Conservation (phyloP, 1,139 yeast species). For the Taiozyma sp. region DNA sequence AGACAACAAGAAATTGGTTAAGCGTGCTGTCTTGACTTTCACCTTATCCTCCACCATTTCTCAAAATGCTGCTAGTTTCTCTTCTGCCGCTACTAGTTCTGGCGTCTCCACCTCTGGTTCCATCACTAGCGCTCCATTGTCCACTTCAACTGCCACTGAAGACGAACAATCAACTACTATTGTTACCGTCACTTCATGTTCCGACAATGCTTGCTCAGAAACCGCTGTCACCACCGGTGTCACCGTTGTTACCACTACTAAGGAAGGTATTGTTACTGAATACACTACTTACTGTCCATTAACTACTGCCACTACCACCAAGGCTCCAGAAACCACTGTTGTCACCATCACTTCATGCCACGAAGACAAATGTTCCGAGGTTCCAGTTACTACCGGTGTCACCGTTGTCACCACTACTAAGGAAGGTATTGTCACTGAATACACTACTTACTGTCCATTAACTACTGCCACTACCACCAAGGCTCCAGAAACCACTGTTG, state of each 20-base stretch:
- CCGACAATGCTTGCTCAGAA: slow-evolving; percentile 16
- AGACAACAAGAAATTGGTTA: slow-evolving; percentile 18
- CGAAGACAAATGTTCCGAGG: slow-evolving; percentile 27
- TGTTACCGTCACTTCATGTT: slow-evolving; percentile 22
- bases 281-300: slow-evolving; percentile 34
- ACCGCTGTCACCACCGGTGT: slow-evolving; percentile 21
- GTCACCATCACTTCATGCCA: slow-evolving; percentile 25
- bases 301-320: slow-evolving; percentile 11
- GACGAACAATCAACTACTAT: slow-evolving; percentile 16
- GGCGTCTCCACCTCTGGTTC: slow-evolving; percentile 8
- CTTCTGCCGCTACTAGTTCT: slow-evolving; percentile 1
- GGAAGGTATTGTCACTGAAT: slow-evolving; percentile 25
- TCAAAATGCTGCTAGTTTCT: slow-evolving; percentile 5
- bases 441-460: slow-evolving; percentile 7
- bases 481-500: slow-evolving; percentile 2
- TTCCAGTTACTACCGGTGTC: background rate
- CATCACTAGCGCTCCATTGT: slow-evolving; percentile 4
- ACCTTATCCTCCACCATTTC: slow-evolving; percentile 10
- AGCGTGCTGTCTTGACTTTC: slow-evolving; percentile 14
- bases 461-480: slow-evolving; percentile 13
- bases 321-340: slow-evolving; percentile 8
- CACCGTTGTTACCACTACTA: slow-evolving; percentile 15
- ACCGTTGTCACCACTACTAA: slow-evolving; percentile 4
- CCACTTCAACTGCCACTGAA: slow-evolving; percentile 14
- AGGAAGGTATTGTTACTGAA: slow-evolving; percentile 23